Conservation (phyloP, 2,329 filamentous ascomycete genomes). For the Alternaria ventricosa region DNA sequence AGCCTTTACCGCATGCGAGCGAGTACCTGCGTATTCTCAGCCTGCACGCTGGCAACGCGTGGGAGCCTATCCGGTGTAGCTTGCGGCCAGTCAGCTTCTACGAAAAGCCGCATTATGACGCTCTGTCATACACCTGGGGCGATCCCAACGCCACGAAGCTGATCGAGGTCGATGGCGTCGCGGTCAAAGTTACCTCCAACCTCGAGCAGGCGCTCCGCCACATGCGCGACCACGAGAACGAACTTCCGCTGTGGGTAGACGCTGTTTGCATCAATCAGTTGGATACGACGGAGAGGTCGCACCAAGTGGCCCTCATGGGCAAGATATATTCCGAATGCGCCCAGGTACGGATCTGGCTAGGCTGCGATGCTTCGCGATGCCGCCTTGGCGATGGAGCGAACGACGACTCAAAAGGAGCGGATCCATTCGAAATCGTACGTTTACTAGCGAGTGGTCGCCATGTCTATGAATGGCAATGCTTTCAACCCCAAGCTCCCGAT, state of each 20-base stretch:
- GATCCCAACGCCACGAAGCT: background rate
- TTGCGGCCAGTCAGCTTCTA: background rate
- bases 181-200: background rate
- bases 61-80: background rate
- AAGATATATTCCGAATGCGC: background rate
- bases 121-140: conserved; percentile 19
- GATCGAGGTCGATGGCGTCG: background rate
- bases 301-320: background rate
- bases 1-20: background rate
- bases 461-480: background rate
- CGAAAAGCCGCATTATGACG: conserved; percentile 9
- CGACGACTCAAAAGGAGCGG: background rate
- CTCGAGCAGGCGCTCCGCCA: background rate
- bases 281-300: background rate
- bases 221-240: background rate
- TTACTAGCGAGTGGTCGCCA: background rate
- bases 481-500: background rate
- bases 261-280: conserved; percentile 4
- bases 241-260: background rate
- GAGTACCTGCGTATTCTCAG: background rate
- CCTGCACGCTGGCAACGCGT: background rate
- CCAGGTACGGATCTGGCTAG: background rate
- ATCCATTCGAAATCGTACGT: background rate
- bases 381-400: background rate
- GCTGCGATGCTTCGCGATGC: background rate